Evolutionary conservation across 2,329 filamentous ascomycete species (phyloP), one percentile per base, ranked within the genome.

Genomic region (Didymella lethalis): DNA sequence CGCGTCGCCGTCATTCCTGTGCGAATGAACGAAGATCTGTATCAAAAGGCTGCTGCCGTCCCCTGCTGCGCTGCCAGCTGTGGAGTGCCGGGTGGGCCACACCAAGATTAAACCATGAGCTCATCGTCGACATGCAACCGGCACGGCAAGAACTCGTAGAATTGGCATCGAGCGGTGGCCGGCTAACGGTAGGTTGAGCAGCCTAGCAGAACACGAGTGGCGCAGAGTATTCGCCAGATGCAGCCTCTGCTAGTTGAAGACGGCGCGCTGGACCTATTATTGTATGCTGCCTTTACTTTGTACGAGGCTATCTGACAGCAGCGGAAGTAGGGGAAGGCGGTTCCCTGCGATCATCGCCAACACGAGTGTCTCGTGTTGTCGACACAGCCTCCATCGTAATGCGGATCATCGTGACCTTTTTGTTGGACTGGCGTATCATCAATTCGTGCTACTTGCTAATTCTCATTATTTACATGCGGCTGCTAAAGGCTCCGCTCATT

Each of bases 391-490:
- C 50, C 34, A 32, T 47, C 47, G 34, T 50, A 41, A 59, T 59
- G 20, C 28, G 40, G 40, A 50, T 50, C 51, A 47, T 4, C 46
- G 34, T 32, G 44, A 12, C 43, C 44, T 26, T 51, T 16, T 14
- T 32, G 38, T 47, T 45, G 43, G 50, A 58, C 11, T 36, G 34
- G 26, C 34, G 29, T 31, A 56, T 54, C 31, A 48, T 41, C 31
- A 45, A 56, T 51, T 50, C 38, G 31, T 49, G 45, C 49, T 53
- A 53, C 32, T 48, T 60, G 41, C 28, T 54, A 20, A 40, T 34
- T 40, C 26, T 61, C 61, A 56, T 58, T 56, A 57, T 63, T 54
- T 49, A 58, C 55, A 61, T 57, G 57, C 40, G 32, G 36, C 50
- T 56, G 57, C 50, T 40, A 44, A 51, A 36, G 29, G 16, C 56